Evolutionary conservation across 768 basidiomycete genomes (phyloP).

Genomic region (Termitomyces sp.): DNA sequence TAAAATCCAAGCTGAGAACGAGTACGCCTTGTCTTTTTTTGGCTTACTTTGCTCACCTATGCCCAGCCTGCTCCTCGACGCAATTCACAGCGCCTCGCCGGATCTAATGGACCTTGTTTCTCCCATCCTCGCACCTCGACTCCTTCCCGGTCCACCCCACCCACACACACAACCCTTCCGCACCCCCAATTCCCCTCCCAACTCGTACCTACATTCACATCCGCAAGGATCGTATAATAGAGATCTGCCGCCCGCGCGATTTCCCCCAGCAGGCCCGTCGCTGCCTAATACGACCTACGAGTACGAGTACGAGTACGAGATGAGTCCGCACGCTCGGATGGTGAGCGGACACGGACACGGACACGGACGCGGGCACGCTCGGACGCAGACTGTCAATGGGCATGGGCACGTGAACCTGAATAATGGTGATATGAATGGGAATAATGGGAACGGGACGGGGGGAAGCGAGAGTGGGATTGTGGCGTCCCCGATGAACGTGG

Average conservation of each 20-base stretch:
- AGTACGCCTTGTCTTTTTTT: slow-evolving; percentile 25
- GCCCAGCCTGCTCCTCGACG: slow-evolving; percentile 31
- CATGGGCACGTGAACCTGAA: too few relatives aligned
- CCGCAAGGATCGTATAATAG: background rate
- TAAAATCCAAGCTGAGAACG: slow-evolving; percentile 44
- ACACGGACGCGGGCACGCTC: too few relatives aligned
- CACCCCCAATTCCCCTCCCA: background rate
- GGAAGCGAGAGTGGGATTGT: background rate
- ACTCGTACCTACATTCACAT: background rate
- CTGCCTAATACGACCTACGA: background rate
- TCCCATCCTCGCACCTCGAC: background rate
- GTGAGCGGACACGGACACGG: too few relatives aligned
- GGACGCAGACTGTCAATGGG: background rate
- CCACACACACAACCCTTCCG: background rate
- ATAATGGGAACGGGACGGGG: too few relatives aligned
- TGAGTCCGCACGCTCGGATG: too few relatives aligned
- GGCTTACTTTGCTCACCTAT: too few relatives aligned
- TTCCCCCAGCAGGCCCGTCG: background rate
- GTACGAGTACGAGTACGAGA: background rate
- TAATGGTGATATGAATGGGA: background rate
- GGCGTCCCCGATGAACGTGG: background rate
- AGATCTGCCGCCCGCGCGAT: background rate
- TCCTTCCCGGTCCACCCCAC: background rate
- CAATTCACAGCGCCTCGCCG: slow-evolving; percentile 19
- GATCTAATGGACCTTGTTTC: slow-evolving; percentile 10